These are phyloP conservation scores for Sordaria brevicollis DNA, from an alignment of 495 filamentous ascomycete species.

Conservation along the genomic window DNA sequence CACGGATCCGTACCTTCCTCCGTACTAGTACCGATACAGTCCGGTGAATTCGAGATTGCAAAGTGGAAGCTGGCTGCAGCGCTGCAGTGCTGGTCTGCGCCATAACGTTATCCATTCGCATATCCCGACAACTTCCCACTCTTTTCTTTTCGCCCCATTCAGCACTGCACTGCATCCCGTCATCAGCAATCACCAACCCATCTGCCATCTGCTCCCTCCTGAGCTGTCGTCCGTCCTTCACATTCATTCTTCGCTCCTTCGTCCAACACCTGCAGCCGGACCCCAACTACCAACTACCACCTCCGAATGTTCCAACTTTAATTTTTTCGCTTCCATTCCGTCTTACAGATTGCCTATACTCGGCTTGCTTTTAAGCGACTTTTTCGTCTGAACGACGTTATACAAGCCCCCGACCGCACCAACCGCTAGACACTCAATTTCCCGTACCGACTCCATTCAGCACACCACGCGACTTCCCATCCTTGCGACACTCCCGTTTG, in stretches of 20 bases:
- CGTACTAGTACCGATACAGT: not conserved
- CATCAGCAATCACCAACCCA: not conserved
- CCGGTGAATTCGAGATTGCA: not conserved
- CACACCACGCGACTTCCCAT: not conserved
- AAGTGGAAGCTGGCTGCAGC: not conserved
- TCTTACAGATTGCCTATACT: not conserved
- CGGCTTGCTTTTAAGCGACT: not conserved
- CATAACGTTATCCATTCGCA: not conserved
- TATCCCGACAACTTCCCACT: not conserved
- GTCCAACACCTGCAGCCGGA: not conserved
- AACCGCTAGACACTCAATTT: not conserved
- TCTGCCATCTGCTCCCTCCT: not conserved
- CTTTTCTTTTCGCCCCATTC: not conserved
- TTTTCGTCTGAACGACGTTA: not conserved
- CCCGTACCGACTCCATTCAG: not conserved
- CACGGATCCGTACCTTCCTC: not conserved
- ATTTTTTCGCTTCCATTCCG: not conserved
- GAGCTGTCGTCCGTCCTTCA: not conserved
- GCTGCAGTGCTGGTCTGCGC: not conserved
- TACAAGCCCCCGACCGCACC: not conserved
- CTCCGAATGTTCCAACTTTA: not conserved
- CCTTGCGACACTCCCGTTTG: not conserved
- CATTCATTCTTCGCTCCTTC: not conserved
- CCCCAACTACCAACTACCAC: not conserved
- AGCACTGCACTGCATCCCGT: not conserved